These are phyloP conservation scores for Exutisphaerella laricina DNA, from an alignment of 2,329 filamentous ascomycete genomes.

Conservation along the genomic window DNA sequence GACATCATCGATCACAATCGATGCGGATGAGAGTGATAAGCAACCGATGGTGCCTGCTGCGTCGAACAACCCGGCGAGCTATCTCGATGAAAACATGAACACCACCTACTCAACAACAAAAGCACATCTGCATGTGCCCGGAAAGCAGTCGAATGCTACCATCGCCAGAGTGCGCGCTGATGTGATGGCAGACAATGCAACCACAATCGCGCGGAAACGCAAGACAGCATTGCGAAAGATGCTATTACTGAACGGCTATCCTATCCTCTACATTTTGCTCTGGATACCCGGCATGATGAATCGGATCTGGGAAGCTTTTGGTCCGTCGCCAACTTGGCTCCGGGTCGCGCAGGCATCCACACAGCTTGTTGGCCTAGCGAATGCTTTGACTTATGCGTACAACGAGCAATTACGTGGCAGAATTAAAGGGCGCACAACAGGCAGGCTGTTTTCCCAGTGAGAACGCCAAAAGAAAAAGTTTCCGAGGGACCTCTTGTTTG, in stretches of 20 bases:
- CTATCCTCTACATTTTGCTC: conserved; percentile 31
- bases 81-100: neutral
- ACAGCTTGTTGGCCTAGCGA: conserved; percentile 18
- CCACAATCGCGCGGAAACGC: conserved; percentile 5
- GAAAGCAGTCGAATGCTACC: neutral
- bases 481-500: too few relatives aligned
- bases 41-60: neutral
- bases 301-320: conserved; percentile 17
- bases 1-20: neutral
- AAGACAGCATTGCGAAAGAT: conserved; percentile 22
- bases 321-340: conserved; percentile 15
- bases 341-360: conserved; percentile 19
- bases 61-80: neutral
- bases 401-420: conserved; percentile 17
- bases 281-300: conserved; percentile 33
- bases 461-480: too few relatives aligned
- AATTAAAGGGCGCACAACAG: conserved; percentile 1
- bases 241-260: conserved; percentile 33
- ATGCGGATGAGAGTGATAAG: neutral
- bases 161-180: neutral
- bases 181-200: neutral
- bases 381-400: conserved; percentile 19
- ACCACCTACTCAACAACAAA: neutral
- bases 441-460: neutral
- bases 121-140: neutral